A percentile compares a stretch with the other conserved stretches of the same genome.
Conservation (phyloP, 179 eudicot genomes). For the Silene vulgaris region DNA sequence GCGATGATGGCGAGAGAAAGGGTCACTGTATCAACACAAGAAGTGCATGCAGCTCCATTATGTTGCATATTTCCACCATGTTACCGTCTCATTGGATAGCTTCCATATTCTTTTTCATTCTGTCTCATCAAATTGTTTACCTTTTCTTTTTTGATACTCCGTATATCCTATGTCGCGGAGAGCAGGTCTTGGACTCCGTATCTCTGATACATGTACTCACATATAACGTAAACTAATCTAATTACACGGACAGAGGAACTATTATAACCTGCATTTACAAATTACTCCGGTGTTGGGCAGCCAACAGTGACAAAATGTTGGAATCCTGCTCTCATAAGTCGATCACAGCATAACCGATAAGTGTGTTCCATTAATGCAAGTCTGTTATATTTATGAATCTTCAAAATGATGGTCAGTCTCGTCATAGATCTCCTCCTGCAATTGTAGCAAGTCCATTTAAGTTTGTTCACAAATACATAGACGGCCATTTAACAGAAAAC, state of each 20-base stretch:
- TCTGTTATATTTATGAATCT: constrained; percentile 43
- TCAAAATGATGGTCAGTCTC: constrained; percentile 84
- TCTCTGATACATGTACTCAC: not conserved
- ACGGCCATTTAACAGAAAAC: not conserved
- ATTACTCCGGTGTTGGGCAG: constrained; percentile 15
- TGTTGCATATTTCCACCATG: not conserved
- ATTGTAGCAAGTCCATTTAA: not conserved
- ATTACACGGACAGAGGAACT: not conserved
- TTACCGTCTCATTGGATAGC: not conserved
- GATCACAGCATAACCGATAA: not conserved
- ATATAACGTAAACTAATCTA: not conserved
- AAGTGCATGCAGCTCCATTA: constrained; percentile 8
- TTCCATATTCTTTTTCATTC: not conserved
- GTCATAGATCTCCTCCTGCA: constrained; percentile 88
- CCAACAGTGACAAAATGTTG: constrained; percentile 21
- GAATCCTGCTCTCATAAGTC: not conserved
- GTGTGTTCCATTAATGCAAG: not conserved
- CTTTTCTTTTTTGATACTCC: not conserved
- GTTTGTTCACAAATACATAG: not conserved
- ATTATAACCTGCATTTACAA: constrained; percentile 16
- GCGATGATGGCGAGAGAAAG: not conserved
- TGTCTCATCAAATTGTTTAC: not conserved
- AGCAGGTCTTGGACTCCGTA: not conserved
- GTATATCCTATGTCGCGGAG: not conserved
- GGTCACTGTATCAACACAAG: not conserved